A percentile compares a stretch with the other conserved stretches of the same genome.
Evolutionary conservation across 1,284 basidiomycete species (phyloP).

Genomic region (Cutaneotrichosporon cutaneum): DNA sequence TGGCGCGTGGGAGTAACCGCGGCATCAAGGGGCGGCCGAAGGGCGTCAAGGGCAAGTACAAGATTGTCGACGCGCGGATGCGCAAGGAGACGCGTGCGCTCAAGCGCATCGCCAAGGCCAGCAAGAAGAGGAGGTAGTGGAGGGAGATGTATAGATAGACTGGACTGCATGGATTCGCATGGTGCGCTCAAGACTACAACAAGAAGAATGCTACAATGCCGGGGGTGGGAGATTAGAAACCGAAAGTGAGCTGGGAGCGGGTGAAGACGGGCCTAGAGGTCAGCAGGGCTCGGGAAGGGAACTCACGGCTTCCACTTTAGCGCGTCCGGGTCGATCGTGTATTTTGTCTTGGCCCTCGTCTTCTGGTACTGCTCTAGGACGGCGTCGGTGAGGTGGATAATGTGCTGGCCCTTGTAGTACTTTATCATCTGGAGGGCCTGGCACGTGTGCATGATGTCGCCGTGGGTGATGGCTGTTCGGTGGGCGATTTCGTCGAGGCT

Average conservation of each 20-base stretch:
- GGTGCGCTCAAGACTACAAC: constrained; percentile 5
- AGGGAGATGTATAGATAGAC: background rate
- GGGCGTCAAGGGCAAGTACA: constrained; percentile 89
- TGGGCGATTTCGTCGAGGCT: constrained; percentile 97
- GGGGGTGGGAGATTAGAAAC: constrained; percentile 59
- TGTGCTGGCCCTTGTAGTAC: constrained; percentile 92
- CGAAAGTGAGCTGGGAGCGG: constrained; percentile 83
- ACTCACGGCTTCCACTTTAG: constrained; percentile 80
- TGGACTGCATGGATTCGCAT: constrained; percentile 1
- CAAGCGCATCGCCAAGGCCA: constrained; percentile 46
- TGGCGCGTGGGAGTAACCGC: constrained; percentile 85
- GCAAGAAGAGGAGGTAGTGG: constrained; percentile 36
- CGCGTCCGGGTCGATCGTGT: constrained; percentile 74
- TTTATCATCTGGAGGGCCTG: constrained; percentile 94
- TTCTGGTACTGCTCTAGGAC: constrained; percentile 90
- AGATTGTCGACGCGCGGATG: constrained; percentile 74
- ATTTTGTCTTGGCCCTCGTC: constrained; percentile 72
- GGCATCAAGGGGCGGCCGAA: constrained; percentile 91
- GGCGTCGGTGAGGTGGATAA: constrained; percentile 86
- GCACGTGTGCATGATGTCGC: constrained; percentile 98
- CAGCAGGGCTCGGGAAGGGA: background rate
- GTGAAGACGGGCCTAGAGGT: constrained; percentile 70
- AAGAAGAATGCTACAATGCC: constrained; percentile 12
- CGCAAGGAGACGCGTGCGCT: constrained; percentile 48
- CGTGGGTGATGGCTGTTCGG: constrained; percentile 92